Evolutionary conservation across 257 asterid genomes (phyloP), one percentile per base, ranked within the genome.

Genomic region (Orobanche coerulescens): DNA sequence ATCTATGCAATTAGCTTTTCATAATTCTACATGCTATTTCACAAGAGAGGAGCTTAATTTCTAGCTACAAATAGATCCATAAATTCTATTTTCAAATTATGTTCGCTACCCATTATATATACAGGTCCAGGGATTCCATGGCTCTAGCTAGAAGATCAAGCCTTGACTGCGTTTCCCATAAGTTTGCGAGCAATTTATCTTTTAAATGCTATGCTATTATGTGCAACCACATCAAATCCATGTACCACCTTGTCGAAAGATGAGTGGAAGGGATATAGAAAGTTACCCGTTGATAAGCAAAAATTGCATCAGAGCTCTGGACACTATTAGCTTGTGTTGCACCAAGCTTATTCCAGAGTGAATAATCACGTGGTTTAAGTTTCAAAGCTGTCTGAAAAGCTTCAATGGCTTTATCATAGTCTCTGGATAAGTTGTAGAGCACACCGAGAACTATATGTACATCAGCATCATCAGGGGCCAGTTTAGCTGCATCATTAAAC

Each of bases 311-410:
- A 54, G 96, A 84, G 73, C 99, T 93, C 74, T 86, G 99, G 59
- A 93, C 82, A 44, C 99, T 89, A 59, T 93, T 93, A 61, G 99
- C 99, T 79, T 93, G 97, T 69, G 99, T 93, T 46, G 99, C 99
- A 50, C 99, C 99, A 57, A 93, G 96, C 85, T 93, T 89, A 82
- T 93, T 93, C 99, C 99, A 93, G 55, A 93, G 95, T 15, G 99
- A 93, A 79, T 89, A 93, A 78, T 93, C 99, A 61, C 85, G 78
- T 20, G 99, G 99, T 73, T 87, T 93, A 74, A 93, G 96, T 62
- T 87, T 76, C 82, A 93, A 79, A 76, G 97, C 86, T 46, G 94
- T 84, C 87, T 84, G 83, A 62, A 93, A 93, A 58, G 99, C 84
- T 68, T 81, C 97, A 62, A 93, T 89, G 66, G 99, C 99, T 76